Evolutionary conservation across 495 filamentous ascomycete genomes (phyloP).

Genomic region (Hypoxylon cercidicola): DNA sequence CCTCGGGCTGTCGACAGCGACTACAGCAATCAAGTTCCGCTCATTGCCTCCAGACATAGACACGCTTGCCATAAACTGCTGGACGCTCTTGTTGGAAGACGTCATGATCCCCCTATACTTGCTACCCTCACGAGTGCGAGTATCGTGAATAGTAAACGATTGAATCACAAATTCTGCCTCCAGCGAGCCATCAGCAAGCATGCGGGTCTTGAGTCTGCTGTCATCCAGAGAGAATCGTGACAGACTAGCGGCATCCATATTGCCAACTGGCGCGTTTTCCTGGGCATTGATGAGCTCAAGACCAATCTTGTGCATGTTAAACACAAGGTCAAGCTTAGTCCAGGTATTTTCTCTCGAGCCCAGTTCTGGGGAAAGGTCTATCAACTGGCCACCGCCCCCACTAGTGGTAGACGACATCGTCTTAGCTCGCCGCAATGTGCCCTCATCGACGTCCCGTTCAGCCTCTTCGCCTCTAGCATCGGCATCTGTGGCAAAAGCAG

Average conservation of each 20-base stretch:
- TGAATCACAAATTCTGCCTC: conserved; percentile 95
- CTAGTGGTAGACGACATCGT: conserved; percentile 57
- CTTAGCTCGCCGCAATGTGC: conserved; percentile 58
- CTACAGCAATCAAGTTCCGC: conserved; percentile 84
- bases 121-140: conserved; percentile 83
- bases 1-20: conserved; percentile 95
- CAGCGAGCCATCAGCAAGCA: conserved; percentile 90
- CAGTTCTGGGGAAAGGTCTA: conserved; percentile 72
- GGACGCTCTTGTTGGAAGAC: conserved; percentile 88
- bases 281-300: conserved; percentile 86
- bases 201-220: conserved; percentile 89
- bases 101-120: conserved; percentile 99
- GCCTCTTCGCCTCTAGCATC: conserved; percentile 72
- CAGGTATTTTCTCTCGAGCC: conserved; percentile 73
- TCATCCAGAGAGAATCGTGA: conserved; percentile 94
- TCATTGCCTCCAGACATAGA: conserved; percentile 90
- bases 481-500: conserved; percentile 81
- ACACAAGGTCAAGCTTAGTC: conserved; percentile 94
- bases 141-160: conserved; percentile 94
- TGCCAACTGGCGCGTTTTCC: conserved; percentile 77
- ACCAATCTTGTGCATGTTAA: conserved; percentile 86
- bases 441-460: conserved; percentile 58
- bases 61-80: conserved; percentile 97
- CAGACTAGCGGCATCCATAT: conserved; percentile 81
- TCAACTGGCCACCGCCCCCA: conserved; percentile 54